These are phyloP conservation scores for Termitomyces sp. DNA, from an alignment of 768 basidiomycete species.

Conservation along the genomic window DNA sequence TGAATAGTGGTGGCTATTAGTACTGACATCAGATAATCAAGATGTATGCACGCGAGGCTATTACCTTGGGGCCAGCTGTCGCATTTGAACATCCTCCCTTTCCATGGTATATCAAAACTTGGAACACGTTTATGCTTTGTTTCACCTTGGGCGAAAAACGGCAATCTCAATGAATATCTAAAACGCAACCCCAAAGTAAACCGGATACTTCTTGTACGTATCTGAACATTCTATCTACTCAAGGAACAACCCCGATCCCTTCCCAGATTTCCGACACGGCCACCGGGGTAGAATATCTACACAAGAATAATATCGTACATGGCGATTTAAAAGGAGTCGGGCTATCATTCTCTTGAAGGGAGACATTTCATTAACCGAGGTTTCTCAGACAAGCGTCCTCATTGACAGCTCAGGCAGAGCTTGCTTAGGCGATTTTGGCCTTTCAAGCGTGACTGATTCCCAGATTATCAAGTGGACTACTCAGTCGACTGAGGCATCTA, in stretches of 20 bases:
- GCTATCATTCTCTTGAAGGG: not conserved
- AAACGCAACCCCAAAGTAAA: conserved; percentile 14
- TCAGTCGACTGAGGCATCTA: conserved; percentile 7
- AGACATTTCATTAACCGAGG: not conserved
- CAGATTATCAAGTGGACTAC: conserved; percentile 11
- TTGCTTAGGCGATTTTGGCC: conserved; percentile 18
- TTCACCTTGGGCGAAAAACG: conserved; percentile 22
- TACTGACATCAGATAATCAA: not conserved
- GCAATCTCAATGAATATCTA: conserved; percentile 25
- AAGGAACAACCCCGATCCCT: no score
- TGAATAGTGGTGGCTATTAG: no score
- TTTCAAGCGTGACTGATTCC: conserved; percentile 13
- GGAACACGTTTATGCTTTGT: conserved; percentile 22
- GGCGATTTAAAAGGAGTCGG: conserved; percentile 26
- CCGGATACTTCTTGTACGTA: conserved; percentile 25
- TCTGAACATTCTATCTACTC: not conserved
- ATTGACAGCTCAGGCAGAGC: conserved; percentile 14
- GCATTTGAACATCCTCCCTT: conserved; percentile 24
- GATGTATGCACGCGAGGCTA: conserved; percentile 13
- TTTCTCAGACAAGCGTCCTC: conserved; percentile 14
- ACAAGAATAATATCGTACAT: conserved; percentile 21
- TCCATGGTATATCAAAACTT: conserved; percentile 21
- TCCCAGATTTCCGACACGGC: conserved; percentile 18
- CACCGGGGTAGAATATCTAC: conserved; percentile 22
- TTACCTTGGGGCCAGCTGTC: conserved; percentile 24